Percentiles rank a stretch among this genome's conserved stretches.
These are phyloP conservation scores for Elsinoe ampelina DNA, from an alignment of 2,329 filamentous ascomycete genomes.

Conservation along the genomic window DNA sequence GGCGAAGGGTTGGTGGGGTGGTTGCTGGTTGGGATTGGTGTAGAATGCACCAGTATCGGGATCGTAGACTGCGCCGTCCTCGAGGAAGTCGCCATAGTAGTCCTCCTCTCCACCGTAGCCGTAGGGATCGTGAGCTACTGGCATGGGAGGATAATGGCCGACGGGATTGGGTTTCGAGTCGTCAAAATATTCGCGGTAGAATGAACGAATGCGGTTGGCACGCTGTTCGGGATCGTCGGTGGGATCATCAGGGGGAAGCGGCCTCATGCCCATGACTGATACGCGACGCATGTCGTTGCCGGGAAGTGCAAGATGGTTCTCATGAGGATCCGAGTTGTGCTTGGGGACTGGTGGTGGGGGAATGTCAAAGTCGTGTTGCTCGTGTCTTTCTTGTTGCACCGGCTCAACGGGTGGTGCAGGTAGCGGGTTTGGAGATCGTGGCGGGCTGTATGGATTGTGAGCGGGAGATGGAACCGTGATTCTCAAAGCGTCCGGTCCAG, in stretches of 20 bases:
- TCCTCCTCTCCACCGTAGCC: slow-evolving; percentile 60
- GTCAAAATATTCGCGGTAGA: slow-evolving; percentile 99
- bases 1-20: slow-evolving; percentile 52
- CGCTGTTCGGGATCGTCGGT: slow-evolving; percentile 87
- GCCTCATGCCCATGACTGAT: slow-evolving; percentile 57
- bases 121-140: slow-evolving; percentile 24
- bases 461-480: slow-evolving; percentile 11
- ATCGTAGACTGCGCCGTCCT: slow-evolving; percentile 48
- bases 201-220: slow-evolving; percentile 93
- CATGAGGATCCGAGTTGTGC: slow-evolving; percentile 9
- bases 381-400: background rate
- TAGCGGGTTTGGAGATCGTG: slow-evolving; percentile 1
- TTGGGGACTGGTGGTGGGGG: slow-evolving; percentile 1
- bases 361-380: slow-evolving; percentile 3
- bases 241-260: slow-evolving; percentile 77
- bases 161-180: slow-evolving; percentile 52
- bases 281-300: slow-evolving; percentile 39
- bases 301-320: background rate
- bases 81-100: slow-evolving; percentile 60
- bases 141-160: slow-evolving; percentile 20
- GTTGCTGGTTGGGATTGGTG: slow-evolving; percentile 27
- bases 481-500: slow-evolving; percentile 5
- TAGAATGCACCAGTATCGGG: slow-evolving; percentile 58
- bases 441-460: slow-evolving; percentile 10
- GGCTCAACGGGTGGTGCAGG: slow-evolving; percentile 4